phyloP scores from a whole-genome alignment of 495 filamentous ascomycete species.

The Penicillium malachiteum region DNA sequence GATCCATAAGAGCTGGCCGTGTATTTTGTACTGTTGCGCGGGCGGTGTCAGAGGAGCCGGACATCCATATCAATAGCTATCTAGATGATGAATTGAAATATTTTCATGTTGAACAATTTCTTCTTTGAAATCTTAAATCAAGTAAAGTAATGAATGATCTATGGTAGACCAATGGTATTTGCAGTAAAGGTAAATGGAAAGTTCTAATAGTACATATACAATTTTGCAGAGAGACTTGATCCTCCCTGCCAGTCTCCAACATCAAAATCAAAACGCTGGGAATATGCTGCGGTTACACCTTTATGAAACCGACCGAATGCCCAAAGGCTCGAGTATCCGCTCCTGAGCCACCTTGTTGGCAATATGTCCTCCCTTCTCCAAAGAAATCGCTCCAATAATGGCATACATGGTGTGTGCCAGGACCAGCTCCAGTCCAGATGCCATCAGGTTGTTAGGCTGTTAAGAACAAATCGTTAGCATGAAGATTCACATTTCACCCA shows the following conservation, averaged over 20 bases:
- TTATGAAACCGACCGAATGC: slow-evolving; percentile 37
- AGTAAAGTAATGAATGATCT: background rate
- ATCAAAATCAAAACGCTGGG: slow-evolving; percentile 38
- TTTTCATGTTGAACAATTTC: background rate
- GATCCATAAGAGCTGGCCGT: slow-evolving; percentile 91
- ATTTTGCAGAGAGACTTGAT: slow-evolving; percentile 5
- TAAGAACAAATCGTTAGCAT: slow-evolving; percentile 3
- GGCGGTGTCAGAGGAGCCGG: slow-evolving; percentile 87
- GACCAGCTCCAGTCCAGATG: slow-evolving; percentile 70
- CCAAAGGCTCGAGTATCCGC: slow-evolving; percentile 63
- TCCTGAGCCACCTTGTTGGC: slow-evolving; percentile 75
- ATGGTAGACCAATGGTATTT: slow-evolving; percentile 9
- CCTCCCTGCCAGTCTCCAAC: slow-evolving; percentile 11
- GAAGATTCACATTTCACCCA: background rate
- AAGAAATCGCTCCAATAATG: slow-evolving; percentile 79
- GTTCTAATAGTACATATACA: slow-evolving; percentile 35
- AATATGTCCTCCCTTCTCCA: slow-evolving; percentile 78
- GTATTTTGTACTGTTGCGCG: slow-evolving; percentile 70
- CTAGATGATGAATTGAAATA: background rate
- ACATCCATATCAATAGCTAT: slow-evolving; percentile 46
- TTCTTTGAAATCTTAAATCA: background rate
- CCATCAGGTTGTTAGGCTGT: slow-evolving; percentile 68
- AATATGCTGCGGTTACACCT: slow-evolving; percentile 41
- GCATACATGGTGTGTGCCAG: slow-evolving; percentile 76
- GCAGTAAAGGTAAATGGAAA: slow-evolving; percentile 7